Evolutionary conservation across 177 flowering plant genomes (phyloP).

Genomic region (Vitis hybrid): DNA sequence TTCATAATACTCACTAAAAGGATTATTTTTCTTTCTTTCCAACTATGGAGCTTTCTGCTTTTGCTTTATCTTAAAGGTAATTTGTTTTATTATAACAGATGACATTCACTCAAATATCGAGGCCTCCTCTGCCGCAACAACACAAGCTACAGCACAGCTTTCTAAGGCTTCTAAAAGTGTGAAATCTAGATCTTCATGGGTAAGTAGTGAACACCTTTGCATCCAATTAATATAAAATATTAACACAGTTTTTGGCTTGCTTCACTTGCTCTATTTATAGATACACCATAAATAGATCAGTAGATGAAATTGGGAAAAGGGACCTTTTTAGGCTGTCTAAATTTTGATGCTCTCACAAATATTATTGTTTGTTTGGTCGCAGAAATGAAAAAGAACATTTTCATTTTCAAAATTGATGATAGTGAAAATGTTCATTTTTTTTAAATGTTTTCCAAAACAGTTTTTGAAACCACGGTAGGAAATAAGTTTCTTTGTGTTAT

Average conservation of each 20-base stretch:
- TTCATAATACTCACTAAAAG: not conserved
- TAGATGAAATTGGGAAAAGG: too few species aligned
- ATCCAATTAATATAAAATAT: not conserved
- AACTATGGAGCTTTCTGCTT: not conserved
- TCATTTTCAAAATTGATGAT: too few species aligned
- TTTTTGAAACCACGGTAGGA: too few species aligned
- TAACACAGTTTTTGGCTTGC: too few species aligned
- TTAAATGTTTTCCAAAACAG: too few species aligned
- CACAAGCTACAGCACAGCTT: conserved; percentile 57
- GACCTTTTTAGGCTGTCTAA: too few species aligned
- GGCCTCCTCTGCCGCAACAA: conserved; percentile 45
- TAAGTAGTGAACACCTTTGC: conserved; percentile 22
- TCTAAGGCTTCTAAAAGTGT: conserved; percentile 62
- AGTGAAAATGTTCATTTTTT: too few species aligned
- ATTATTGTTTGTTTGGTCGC: too few species aligned
- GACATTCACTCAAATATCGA: conserved; percentile 67
- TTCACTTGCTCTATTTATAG: not conserved
- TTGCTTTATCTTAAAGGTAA: not conserved
- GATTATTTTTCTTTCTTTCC: conserved; percentile 1
- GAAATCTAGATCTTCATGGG: conserved; percentile 64
- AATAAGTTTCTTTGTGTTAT: too few species aligned
- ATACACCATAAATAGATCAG: too few species aligned
- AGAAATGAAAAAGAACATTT: too few species aligned
- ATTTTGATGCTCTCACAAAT: too few species aligned
- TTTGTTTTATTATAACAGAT: conserved; percentile 34